Evolutionary conservation across 768 basidiomycete species (phyloP).

Genomic region (Clathrus columnatus): DNA sequence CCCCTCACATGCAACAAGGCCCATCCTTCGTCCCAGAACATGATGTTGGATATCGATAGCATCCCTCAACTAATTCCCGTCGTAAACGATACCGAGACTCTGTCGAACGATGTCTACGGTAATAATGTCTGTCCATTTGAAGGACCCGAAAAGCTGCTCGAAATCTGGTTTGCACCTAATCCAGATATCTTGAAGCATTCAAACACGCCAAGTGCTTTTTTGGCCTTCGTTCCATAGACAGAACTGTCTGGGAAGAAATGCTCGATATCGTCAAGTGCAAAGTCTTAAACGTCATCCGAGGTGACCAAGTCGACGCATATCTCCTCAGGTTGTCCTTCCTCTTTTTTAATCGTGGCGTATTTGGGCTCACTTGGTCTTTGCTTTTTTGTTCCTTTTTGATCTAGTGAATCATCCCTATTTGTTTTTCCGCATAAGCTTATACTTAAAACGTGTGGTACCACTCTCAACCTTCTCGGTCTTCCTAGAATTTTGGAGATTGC

Average conservation of each 20-base stretch:
- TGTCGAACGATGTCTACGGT: not conserved
- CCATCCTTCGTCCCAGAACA: conserved; percentile 5
- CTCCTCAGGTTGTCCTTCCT: conserved; percentile 62
- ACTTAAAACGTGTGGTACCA: conserved; percentile 98
- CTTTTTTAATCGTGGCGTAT: conserved; percentile 3
- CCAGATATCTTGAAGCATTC: conserved; percentile 42
- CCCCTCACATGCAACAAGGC: conserved; percentile 1
- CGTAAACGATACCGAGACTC: not conserved
- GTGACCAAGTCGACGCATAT: conserved; percentile 90
- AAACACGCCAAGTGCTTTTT: conserved; percentile 27
- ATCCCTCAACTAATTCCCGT: not conserved
- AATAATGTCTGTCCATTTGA: conserved; percentile 57
- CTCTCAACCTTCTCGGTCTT: conserved; percentile 91
- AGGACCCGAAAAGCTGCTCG: conserved; percentile 91
- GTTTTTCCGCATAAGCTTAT: conserved; percentile 92
- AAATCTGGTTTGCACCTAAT: conserved; percentile 93
- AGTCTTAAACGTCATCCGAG: conserved; percentile 83
- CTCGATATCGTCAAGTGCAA: conserved; percentile 95
- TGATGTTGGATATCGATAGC: conserved; percentile 10
- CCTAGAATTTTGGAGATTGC: conserved; percentile 95
- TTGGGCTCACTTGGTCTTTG: conserved; percentile 12
- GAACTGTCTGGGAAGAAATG: conserved; percentile 91
- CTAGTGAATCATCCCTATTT: conserved; percentile 96
- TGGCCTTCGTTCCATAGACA: conserved; percentile 73
- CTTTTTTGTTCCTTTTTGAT: not conserved